Evolutionary conservation across 805 yeast species (phyloP).

Genomic region (Starmerella roubikii): DNA sequence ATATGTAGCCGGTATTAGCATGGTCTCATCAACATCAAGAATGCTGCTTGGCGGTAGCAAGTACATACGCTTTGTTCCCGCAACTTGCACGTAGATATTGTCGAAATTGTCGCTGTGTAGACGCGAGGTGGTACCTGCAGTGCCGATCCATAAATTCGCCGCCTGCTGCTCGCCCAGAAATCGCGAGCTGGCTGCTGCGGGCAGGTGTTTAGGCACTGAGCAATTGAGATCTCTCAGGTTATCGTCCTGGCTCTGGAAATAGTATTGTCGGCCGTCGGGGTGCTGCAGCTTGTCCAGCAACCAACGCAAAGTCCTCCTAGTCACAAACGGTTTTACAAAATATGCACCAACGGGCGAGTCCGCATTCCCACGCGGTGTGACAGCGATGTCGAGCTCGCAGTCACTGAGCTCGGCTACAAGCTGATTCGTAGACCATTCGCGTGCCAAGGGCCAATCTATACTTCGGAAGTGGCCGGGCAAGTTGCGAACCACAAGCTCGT

Average conservation of each 20-base stretch:
- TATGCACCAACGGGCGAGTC: conserved; percentile 26
- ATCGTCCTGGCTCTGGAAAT: conserved; percentile 30
- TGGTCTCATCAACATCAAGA: conserved; percentile 22
- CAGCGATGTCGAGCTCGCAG: conserved; percentile 20
- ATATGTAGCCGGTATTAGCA: conserved; percentile 24
- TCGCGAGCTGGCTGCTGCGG: conserved; percentile 15
- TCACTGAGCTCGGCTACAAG: conserved; percentile 4
- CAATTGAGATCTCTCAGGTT: conserved; percentile 20
- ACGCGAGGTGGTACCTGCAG: conserved; percentile 23
- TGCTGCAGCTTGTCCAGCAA: conserved; percentile 17
- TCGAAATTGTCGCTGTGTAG: conserved; percentile 29
- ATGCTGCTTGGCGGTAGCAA: conserved; percentile 28
- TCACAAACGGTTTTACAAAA: conserved; percentile 26
- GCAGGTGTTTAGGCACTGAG: conserved; percentile 9
- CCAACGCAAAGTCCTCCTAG: conserved; percentile 18
- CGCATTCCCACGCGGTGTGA: conserved; percentile 29
- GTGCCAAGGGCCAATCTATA: conserved; percentile 1
- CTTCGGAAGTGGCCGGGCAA: conserved; percentile 10
- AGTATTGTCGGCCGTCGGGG: conserved; percentile 16
- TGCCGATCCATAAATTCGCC: conserved; percentile 30
- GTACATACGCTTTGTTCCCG: conserved; percentile 26
- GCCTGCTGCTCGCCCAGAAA: conserved; percentile 25
- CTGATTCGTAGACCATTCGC: too few species aligned
- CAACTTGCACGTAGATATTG: conserved; percentile 27
- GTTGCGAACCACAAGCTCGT: conserved; percentile 9